Base-by-base conservation (phyloP, 192 early-diverging fungal genomes). In the Coemansia sp. region DNA sequence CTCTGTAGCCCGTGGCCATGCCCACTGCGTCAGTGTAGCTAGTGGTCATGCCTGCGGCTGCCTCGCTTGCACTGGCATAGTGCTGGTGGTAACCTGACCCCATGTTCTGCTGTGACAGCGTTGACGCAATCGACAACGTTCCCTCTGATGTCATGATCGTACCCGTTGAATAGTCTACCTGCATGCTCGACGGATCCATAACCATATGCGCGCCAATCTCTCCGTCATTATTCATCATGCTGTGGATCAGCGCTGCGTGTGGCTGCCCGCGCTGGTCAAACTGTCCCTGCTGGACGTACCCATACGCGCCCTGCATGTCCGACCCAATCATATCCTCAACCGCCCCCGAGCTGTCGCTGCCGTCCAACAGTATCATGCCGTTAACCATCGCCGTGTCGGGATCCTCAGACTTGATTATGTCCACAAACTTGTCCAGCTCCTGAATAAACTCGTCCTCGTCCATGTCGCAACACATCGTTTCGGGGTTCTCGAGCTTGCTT, bases 401-500 rank as follows among this genome's bases (percentile, higher is more conserved):
- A 2, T 82, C 75, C 45, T 76, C 79, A 12, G 69, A 65, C 64
- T 67, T 69, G 60, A 82, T 82, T 8, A 69, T 73, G 45, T 82
- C 79, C 4, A 82, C 75, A 62, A 82, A 73, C 64, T 76, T 82
- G 71, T 82, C 79, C 47, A 82, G 75, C 79, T 82, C 79, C 64
- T 65, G 67, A 41, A 73, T 82, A 61, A 82, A 76, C 62, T 82
- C 75, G 32, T 73, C 71, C 48, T 82, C 75, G 59, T 76, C 71
- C 79, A 82, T 82, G 47, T 82, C 73, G 50, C 72, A 62, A 60
- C 65, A 65, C 69, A 75, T 72, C 24, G 65, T 71, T 6, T 74
- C 72, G 3, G 69, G 72, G 21, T 81, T 66, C 11, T 75, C 73
- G 10, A 81, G 72, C 66, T 74, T 81, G 69, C 78, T 81, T 63